Evolutionary conservation across 768 basidiomycete species (phyloP), one percentile per base, ranked within the genome.

Genomic region (Leccinum obscurum): DNA sequence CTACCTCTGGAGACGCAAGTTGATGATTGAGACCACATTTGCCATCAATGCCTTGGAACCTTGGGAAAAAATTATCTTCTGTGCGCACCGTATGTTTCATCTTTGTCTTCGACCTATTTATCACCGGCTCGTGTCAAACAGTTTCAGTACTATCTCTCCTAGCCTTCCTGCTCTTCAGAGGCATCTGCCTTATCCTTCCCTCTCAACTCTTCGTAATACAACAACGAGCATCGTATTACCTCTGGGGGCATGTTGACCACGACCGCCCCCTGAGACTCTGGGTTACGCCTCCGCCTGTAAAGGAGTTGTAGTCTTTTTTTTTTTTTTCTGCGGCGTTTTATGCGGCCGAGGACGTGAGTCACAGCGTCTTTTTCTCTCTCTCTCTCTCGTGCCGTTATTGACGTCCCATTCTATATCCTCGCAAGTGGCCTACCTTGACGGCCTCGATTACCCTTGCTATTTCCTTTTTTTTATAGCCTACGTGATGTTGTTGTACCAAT

Each of bases 31-130:
- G 69, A 75, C 80, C 3, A 86, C 85, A 0, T 83, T 85, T 61
- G 87, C 78, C 6, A 74, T 88, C 44, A 78, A 80, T 30, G 79
- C 88, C 66, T 72, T 88, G 59, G 86, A 90, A 68, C 80, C 83
- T 59, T 88, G 87, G 88, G 89, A 89, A 78, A 85, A 86, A 24
- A 3, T 24, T 3, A 69, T 87, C 39, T 77, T 85, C 58, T 68
- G 87, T 88, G 68, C 69, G 87, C 78, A 24, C 24, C 7, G 3
- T 54, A 35, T 28, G 15, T 50, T 52, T 62, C 41, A 44, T 54
- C 17, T 28, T 57, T 17, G 1, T 14, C 17, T 41, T 15, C 41
- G 2, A 35, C 22, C 49, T 48, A 20, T 57, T 59, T 46, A 54
- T 55, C 52, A 3, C 14, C 34, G 35, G 14, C 10, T 17, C 30